phyloP scores from a whole-genome alignment of 371 early-diverging fungal species.

The Mortierella sp. region DNA sequence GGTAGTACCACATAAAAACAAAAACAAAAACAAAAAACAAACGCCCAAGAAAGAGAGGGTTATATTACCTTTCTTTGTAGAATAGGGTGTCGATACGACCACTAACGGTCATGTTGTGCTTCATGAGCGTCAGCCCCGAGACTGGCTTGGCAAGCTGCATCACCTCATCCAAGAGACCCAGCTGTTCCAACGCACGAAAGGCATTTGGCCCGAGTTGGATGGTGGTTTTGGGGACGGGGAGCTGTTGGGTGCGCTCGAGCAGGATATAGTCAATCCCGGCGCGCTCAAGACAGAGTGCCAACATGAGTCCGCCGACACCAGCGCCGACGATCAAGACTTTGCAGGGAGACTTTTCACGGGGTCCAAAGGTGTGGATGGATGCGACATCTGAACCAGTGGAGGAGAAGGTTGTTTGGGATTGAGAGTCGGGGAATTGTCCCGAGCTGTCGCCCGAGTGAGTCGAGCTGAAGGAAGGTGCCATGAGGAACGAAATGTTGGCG shows the following conservation, averaged over 20 bases:
- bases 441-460: conserved; percentile 11
- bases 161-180: conserved; percentile 41
- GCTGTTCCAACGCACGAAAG: conserved; percentile 29
- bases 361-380: neutral
- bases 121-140: conserved; percentile 25
- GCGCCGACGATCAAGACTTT: conserved; percentile 46
- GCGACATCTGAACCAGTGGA: conserved; percentile 12
- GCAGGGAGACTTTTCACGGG: conserved; percentile 22
- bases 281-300: conserved; percentile 39
- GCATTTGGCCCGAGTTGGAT: conserved; percentile 42
- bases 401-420: conserved; percentile 9
- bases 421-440: neutral
- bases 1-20: neutral
- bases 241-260: conserved; percentile 23
- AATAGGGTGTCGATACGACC: conserved; percentile 33
- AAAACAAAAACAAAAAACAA: too few relatives aligned
- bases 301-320: conserved; percentile 40
- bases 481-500: neutral
- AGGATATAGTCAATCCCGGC: conserved; percentile 50
- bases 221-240: conserved; percentile 14
- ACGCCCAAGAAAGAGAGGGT: neutral
- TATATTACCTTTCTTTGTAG: conserved; percentile 46
- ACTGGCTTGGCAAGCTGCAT: conserved; percentile 40
- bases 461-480: conserved; percentile 13
- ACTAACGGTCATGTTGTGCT: conserved; percentile 38